A percentile compares a stretch with the other conserved stretches of the same genome.
Conservation (phyloP, 257 asterid genomes). For the Ligustrum vulgare region DNA sequence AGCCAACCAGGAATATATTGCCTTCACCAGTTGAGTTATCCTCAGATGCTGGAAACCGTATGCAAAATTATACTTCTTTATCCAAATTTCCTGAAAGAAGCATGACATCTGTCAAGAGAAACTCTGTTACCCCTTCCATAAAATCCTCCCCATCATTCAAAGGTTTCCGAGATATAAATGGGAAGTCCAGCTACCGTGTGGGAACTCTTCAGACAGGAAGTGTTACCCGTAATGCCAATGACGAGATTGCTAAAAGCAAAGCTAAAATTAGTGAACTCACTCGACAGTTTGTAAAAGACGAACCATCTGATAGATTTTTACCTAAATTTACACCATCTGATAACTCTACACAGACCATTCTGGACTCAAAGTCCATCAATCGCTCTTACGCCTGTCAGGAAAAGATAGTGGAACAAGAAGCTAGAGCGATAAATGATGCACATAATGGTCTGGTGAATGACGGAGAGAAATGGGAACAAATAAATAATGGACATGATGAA, state of each 20-base stretch:
- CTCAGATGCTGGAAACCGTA: conserved; percentile 39
- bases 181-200: conserved; percentile 30
- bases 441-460: conserved; percentile 22
- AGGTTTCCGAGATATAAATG: conserved; percentile 36
- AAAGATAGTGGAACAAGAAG: conserved; percentile 21
- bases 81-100: conserved; percentile 59
- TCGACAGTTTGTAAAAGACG: conserved; percentile 25
- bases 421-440: conserved; percentile 21
- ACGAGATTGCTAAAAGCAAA: conserved; percentile 28
- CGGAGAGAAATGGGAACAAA: conserved; percentile 17
- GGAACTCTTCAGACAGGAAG: conserved; percentile 31
- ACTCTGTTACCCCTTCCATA: conserved; percentile 33
- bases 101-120: conserved; percentile 56
- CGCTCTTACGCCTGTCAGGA: conserved; percentile 16
- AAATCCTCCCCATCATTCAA: conserved; percentile 53
- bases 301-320: conserved; percentile 18
- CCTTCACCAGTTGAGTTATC: conserved; percentile 33
- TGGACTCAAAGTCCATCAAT: neutral
- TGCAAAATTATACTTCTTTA: conserved; percentile 34
- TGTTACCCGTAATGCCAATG: conserved; percentile 24
- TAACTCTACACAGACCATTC: conserved; percentile 17
- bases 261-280: conserved; percentile 15
- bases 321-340: conserved; percentile 21
- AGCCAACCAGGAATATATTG: conserved; percentile 19
- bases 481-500: conserved; percentile 28